Conservation (phyloP, 106 monocot species). For the Dendrobium catenatum region DNA sequence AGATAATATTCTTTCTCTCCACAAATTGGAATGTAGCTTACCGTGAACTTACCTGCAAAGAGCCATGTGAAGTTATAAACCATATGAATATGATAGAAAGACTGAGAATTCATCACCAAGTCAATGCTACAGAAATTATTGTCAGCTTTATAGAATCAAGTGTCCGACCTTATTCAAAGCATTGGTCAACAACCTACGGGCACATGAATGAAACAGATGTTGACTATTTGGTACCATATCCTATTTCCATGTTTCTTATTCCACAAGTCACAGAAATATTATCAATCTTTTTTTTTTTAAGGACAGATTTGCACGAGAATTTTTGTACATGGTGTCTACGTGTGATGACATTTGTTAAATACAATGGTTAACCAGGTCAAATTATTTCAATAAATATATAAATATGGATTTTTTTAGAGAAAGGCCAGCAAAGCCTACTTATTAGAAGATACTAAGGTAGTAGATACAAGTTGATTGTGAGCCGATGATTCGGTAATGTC, state of each 20-base stretch:
- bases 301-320: neutral
- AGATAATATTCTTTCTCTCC: constrained; percentile 96
- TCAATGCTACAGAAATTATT: neutral
- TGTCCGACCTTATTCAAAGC: neutral
- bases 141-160: neutral
- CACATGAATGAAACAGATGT: neutral
- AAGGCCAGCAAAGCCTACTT: neutral
- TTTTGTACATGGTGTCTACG: neutral
- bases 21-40: constrained; percentile 74
- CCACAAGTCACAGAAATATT: neutral
- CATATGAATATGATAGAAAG: neutral
- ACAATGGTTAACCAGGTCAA: neutral
- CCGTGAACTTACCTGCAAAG: constrained; percentile 68
- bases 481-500: neutral
- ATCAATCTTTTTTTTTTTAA: neutral
- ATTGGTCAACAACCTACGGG: neutral
- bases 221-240: neutral
- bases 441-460: neutral
- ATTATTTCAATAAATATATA: neutral
- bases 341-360: neutral
- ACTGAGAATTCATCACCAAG: neutral
- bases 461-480: neutral
- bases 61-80: constrained; percentile 12
- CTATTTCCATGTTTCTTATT: neutral
- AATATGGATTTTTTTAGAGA: neutral